These are phyloP conservation scores for Thermoascus crustaceus DNA, from an alignment of 2,329 filamentous ascomycete genomes.

Conservation along the genomic window DNA sequence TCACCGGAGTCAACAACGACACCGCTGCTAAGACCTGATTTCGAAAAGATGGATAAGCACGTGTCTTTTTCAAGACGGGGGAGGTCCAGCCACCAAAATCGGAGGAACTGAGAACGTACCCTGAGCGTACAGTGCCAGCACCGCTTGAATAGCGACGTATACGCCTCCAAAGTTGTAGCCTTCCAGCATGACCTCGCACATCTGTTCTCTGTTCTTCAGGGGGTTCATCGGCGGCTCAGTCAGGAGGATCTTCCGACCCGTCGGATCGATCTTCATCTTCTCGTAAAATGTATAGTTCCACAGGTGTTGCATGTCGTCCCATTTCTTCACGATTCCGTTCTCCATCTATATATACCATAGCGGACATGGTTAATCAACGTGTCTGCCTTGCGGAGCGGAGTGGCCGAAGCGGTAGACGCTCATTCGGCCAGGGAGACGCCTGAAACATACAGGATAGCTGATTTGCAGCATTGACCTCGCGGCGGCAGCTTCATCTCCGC, in stretches of 20 bases:
- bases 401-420: slow-evolving; percentile 1
- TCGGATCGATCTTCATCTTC: slow-evolving; percentile 88
- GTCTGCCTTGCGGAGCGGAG: slow-evolving; percentile 12
- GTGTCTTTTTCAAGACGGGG: no score
- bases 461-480: slow-evolving; percentile 97
- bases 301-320: slow-evolving; percentile 99
- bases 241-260: slow-evolving; percentile 90
- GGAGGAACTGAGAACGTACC: slow-evolving; percentile 45
- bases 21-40: slow-evolving; percentile 69
- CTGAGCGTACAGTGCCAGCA: slow-evolving; percentile 92
- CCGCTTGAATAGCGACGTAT: slow-evolving; percentile 96
- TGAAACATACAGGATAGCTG: slow-evolving; percentile 68
- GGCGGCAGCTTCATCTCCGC: slow-evolving; percentile 92
- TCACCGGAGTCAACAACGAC: slow-evolving; percentile 99
- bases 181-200: slow-evolving; percentile 99
- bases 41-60: slow-evolving; percentile 4
- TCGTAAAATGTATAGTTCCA: slow-evolving; percentile 99
- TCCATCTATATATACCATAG: slow-evolving; percentile 77
- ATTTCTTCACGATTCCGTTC: slow-evolving; percentile 98
- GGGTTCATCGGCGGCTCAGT: slow-evolving; percentile 98
- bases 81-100: slow-evolving; percentile 28
- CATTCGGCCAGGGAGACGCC: slow-evolving; percentile 6
- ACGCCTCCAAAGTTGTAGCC: slow-evolving; percentile 92
- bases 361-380: slow-evolving; percentile 11
- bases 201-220: slow-evolving; percentile 90